phyloP scores from a whole-genome alignment of 768 basidiomycete species.

The Amylocystis lapponica region DNA sequence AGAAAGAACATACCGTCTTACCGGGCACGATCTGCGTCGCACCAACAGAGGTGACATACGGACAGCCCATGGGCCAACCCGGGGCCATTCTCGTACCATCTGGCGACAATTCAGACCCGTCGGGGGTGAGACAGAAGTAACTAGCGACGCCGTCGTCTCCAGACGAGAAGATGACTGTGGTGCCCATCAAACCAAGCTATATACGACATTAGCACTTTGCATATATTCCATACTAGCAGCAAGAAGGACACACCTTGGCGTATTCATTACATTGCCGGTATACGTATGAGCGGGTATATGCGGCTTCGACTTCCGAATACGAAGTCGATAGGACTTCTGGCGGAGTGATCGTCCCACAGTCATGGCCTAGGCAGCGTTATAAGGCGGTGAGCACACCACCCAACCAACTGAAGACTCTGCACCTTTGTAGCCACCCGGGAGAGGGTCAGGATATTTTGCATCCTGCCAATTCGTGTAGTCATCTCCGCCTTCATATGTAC shows the following conservation, averaged over 20 bases:
- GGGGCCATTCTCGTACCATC: constrained; percentile 10
- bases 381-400: not conserved
- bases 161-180: constrained; percentile 36
- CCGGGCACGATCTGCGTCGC: constrained; percentile 29
- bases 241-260: constrained; percentile 24
- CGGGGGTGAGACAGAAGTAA: constrained; percentile 26
- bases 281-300: constrained; percentile 30
- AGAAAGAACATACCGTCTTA: no score
- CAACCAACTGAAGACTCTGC: constrained; percentile 16
- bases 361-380: not conserved
- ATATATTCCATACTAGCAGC: not conserved
- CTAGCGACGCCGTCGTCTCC: constrained; percentile 42
- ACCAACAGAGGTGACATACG: constrained; percentile 34
- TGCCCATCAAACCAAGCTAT: constrained; percentile 29
- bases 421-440: constrained; percentile 35
- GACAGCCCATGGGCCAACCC: constrained; percentile 27
- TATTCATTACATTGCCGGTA: constrained; percentile 40
- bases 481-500: constrained; percentile 42
- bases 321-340: constrained; percentile 39
- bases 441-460: constrained; percentile 36
- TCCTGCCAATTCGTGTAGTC: constrained; percentile 31
- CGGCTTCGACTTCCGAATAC: constrained; percentile 32
- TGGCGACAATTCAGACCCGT: constrained; percentile 21
- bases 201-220: no score
- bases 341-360: constrained; percentile 30